Evolutionary conservation across 2,329 filamentous ascomycete species (phyloP).

Genomic region (Plenodomus lindquistii): DNA sequence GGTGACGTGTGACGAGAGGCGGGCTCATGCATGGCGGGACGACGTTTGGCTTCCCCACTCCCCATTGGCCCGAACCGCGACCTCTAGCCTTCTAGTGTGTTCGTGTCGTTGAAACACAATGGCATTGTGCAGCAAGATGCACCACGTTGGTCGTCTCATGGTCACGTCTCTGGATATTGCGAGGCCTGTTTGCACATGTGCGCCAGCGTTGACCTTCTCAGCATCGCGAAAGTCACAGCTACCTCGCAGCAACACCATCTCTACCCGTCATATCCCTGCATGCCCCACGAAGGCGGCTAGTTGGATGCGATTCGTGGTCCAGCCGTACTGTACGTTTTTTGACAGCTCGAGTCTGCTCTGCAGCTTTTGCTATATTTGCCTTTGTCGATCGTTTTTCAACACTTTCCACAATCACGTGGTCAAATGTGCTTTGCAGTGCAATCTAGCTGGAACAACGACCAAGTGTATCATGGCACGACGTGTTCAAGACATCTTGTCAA

Average conservation of each 20-base stretch:
- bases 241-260: background rate
- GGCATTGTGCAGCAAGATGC: background rate
- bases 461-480: no score
- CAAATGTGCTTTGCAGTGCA: background rate
- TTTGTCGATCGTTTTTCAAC: background rate
- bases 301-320: background rate
- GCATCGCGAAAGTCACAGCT: background rate
- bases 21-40: constrained; percentile 11
- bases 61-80: background rate
- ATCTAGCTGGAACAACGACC: no score
- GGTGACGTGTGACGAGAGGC: constrained; percentile 17
- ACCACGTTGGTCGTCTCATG: background rate
- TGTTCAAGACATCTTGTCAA: no score
- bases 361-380: background rate
- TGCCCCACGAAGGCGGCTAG: background rate
- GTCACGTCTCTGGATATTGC: background rate
- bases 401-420: background rate
- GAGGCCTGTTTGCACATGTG: background rate
- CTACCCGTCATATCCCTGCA: background rate
- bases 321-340: background rate
- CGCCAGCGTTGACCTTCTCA: background rate
- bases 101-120: background rate
- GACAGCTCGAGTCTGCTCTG: background rate
- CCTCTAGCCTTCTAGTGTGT: background rate
- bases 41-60: constrained; percentile 1